Percentiles rank a stretch among this genome's conserved stretches.
phyloP scores from a whole-genome alignment of 164 flowering plant species.

The Vitis amurensis region DNA sequence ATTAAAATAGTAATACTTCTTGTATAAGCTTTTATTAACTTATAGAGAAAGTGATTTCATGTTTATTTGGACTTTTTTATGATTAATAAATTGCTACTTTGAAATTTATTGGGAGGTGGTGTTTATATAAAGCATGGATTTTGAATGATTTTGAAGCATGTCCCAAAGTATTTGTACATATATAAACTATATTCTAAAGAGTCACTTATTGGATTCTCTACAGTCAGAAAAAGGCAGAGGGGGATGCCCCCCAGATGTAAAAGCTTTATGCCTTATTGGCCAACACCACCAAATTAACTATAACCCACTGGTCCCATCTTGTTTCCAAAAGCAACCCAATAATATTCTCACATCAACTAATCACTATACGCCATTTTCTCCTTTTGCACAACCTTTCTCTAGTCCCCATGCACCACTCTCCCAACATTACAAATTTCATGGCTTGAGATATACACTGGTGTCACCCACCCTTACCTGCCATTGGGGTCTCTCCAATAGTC shows the following conservation, averaged over 20 bases:
- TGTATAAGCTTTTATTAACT: too few species aligned
- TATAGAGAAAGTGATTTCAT: too few species aligned
- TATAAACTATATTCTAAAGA: neutral
- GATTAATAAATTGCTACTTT: conserved; percentile 7
- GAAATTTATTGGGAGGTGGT: too few species aligned
- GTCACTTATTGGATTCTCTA: conserved; percentile 20
- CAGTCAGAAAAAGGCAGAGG: conserved; percentile 12
- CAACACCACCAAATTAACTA: conserved; percentile 43
- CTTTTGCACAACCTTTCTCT: conserved; percentile 40
- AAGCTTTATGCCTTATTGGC: conserved; percentile 43
- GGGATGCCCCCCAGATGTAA: conserved; percentile 15
- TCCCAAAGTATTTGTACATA: conserved; percentile 4
- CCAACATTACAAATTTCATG: conserved; percentile 5
- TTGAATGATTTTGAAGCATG: conserved; percentile 9
- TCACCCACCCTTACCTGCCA: neutral
- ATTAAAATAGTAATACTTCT: too few species aligned
- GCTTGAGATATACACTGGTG: neutral
- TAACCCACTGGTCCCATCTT: conserved; percentile 30
- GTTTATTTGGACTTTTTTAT: too few species aligned
- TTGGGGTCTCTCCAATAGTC: conserved; percentile 6
- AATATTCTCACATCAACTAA: conserved; percentile 44
- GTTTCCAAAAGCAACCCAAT: conserved; percentile 43
- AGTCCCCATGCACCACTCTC: conserved; percentile 67
- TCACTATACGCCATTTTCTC: conserved; percentile 16
- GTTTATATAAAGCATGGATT: conserved; percentile 6